Conservation (phyloP, 495 filamentous ascomycete species). For the Penicillium ochrochloron region DNA sequence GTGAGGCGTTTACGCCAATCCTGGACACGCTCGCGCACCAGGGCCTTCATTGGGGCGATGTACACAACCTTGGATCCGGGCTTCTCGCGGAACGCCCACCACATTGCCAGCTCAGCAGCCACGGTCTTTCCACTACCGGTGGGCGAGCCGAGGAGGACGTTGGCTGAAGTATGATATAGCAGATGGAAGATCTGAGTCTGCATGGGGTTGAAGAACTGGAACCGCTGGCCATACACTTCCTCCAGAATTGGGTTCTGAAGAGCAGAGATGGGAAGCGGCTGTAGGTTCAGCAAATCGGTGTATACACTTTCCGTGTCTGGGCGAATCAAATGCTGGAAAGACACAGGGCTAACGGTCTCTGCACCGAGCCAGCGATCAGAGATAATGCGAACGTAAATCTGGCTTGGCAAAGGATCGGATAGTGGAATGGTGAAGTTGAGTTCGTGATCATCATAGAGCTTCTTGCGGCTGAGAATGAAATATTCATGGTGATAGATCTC, state of each 20-base stretch:
- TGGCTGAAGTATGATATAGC: slow-evolving; percentile 86
- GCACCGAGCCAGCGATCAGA: slow-evolving; percentile 97
- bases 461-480: slow-evolving; percentile 87
- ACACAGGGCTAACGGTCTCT: slow-evolving; percentile 93
- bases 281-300: slow-evolving; percentile 89
- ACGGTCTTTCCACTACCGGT: slow-evolving; percentile 98
- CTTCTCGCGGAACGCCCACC: slow-evolving; percentile 97
- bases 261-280: slow-evolving; percentile 85
- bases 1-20: slow-evolving; percentile 92
- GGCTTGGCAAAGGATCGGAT: slow-evolving; percentile 86
- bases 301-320: slow-evolving; percentile 98
- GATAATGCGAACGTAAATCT: slow-evolving; percentile 93
- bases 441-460: slow-evolving; percentile 91
- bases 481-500: slow-evolving; percentile 98
- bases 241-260: slow-evolving; percentile 87
- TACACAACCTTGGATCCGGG: slow-evolving; percentile 98
- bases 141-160: slow-evolving; percentile 94
- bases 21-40: slow-evolving; percentile 94
- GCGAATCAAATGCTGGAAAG: slow-evolving; percentile 96
- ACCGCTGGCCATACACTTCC: slow-evolving; percentile 84
- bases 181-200: slow-evolving; percentile 98
- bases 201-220: slow-evolving; percentile 98
- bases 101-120: slow-evolving; percentile 97
- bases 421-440: slow-evolving; percentile 97
- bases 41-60: slow-evolving; percentile 98